phyloP scores from a whole-genome alignment of 495 filamentous ascomycete species.

The Rhypophila decipiens region DNA sequence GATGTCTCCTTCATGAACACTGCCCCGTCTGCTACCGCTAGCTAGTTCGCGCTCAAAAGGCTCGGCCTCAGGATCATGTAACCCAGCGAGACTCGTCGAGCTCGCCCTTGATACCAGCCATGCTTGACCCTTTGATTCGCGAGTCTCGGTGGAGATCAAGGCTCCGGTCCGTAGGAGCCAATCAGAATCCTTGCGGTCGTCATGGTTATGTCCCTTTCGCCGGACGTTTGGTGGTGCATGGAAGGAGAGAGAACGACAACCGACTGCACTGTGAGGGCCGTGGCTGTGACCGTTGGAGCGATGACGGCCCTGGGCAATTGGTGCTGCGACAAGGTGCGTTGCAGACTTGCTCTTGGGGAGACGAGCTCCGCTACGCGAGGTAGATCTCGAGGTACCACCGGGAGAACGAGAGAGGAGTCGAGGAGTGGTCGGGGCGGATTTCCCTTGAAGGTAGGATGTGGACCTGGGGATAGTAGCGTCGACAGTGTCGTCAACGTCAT shows the following conservation, averaged over 20 bases:
- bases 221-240: no score
- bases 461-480: constrained; percentile 15
- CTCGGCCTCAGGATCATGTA: constrained; percentile 43
- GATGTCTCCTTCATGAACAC: constrained; percentile 25
- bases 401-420: constrained; percentile 49
- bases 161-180: constrained; percentile 73
- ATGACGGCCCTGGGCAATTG: constrained; percentile 11
- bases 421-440: constrained; percentile 52
- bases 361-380: constrained; percentile 22
- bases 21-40: constrained; percentile 24
- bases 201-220: constrained; percentile 1
- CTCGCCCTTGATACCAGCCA: constrained; percentile 70
- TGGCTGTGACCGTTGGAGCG: constrained; percentile 5
- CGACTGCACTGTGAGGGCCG: no score
- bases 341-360: constrained; percentile 42
- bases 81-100: constrained; percentile 59
- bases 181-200: constrained; percentile 48
- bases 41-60: constrained; percentile 37
- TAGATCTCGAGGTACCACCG: constrained; percentile 29
- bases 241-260: no score
- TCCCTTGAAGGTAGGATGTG: constrained; percentile 46
- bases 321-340: constrained; percentile 29
- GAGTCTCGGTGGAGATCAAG: constrained; percentile 58
- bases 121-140: constrained; percentile 72
- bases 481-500: constrained; percentile 28